Evolutionary conservation across 1,284 basidiomycete species (phyloP).

Genomic region (Trametes hirsuta): DNA sequence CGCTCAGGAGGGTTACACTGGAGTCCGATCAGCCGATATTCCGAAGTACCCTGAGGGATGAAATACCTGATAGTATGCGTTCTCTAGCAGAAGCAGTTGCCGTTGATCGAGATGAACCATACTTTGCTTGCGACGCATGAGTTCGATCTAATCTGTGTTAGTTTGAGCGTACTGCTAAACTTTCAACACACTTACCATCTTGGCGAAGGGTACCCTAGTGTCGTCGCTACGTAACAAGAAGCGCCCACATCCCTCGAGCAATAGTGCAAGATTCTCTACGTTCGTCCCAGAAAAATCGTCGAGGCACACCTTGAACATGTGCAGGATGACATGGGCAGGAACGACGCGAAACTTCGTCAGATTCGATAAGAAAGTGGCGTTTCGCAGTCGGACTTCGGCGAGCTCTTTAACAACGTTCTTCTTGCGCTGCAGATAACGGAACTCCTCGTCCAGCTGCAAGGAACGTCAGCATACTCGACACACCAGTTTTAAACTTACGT

Average conservation of each 20-base stretch:
- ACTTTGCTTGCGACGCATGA: constrained; percentile 93
- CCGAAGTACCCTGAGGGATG: constrained; percentile 18
- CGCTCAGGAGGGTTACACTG: constrained; percentile 98
- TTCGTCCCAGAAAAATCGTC: constrained; percentile 94
- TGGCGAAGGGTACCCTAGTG: constrained; percentile 82
- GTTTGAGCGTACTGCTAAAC: not conserved
- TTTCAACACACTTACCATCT: constrained; percentile 59
- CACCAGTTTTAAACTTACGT: not conserved
- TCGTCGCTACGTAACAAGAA: constrained; percentile 90
- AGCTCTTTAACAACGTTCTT: constrained; percentile 91
- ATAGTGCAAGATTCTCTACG: constrained; percentile 90
- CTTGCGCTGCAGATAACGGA: constrained; percentile 95
- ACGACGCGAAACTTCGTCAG: constrained; percentile 97
- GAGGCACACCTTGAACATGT: constrained; percentile 95
- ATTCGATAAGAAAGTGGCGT: constrained; percentile 87
- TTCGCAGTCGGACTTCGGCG: constrained; percentile 83
- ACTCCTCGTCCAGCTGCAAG: constrained; percentile 90
- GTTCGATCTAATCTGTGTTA: constrained; percentile 68
- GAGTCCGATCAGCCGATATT: not conserved
- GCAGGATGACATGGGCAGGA: constrained; percentile 89
- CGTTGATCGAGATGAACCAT: constrained; percentile 92
- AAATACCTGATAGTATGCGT: constrained; percentile 93
- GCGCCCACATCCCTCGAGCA: constrained; percentile 94
- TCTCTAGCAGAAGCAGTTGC: constrained; percentile 90
- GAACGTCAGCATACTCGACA: not conserved